Percentiles rank a stretch among this genome's conserved stretches.
Evolutionary conservation across 805 yeast genomes (phyloP).

Genomic region (Geotrichum ghanense): DNA sequence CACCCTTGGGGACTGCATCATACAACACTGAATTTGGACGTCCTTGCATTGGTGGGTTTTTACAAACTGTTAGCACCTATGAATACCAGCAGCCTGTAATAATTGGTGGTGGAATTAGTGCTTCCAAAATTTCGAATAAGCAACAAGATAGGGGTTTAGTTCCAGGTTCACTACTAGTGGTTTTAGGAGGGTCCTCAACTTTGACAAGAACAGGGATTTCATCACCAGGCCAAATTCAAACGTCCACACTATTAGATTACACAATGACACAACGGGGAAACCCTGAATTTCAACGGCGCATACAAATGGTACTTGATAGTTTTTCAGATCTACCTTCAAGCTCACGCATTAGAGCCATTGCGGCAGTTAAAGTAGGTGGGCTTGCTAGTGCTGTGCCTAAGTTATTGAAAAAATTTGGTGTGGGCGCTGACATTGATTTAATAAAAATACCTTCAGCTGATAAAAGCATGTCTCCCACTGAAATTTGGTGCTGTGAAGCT

Average conservation of each 20-base stretch:
- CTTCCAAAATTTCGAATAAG: conserved; percentile 86
- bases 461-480: conserved; percentile 99
- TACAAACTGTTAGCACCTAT: conserved; percentile 82
- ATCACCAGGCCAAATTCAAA: conserved; percentile 87
- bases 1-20: conserved; percentile 95
- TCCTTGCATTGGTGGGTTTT: conserved; percentile 93
- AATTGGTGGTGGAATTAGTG: conserved; percentile 98
- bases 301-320: conserved; percentile 93
- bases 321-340: conserved; percentile 70
- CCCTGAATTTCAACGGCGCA: conserved; percentile 98
- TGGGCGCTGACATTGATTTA: conserved; percentile 87
- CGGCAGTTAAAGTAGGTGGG: conserved; percentile 99
- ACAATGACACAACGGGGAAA: conserved; percentile 99
- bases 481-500: conserved; percentile 98
- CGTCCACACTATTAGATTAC: conserved; percentile 90
- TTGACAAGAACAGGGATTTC: conserved; percentile 97
- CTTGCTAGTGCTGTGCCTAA: conserved; percentile 94
- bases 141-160: conserved; percentile 79
- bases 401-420: conserved; percentile 89
- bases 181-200: conserved; percentile 96
- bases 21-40: conserved; percentile 98
- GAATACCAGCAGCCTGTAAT: conserved; percentile 98
- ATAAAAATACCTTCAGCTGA: conserved; percentile 84
- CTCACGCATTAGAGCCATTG: conserved; percentile 86
- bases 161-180: conserved; percentile 85